Evolutionary conservation across 2,329 filamentous ascomycete species (phyloP), one percentile per base, ranked within the genome.

Genomic region (Monilinia laxa): DNA sequence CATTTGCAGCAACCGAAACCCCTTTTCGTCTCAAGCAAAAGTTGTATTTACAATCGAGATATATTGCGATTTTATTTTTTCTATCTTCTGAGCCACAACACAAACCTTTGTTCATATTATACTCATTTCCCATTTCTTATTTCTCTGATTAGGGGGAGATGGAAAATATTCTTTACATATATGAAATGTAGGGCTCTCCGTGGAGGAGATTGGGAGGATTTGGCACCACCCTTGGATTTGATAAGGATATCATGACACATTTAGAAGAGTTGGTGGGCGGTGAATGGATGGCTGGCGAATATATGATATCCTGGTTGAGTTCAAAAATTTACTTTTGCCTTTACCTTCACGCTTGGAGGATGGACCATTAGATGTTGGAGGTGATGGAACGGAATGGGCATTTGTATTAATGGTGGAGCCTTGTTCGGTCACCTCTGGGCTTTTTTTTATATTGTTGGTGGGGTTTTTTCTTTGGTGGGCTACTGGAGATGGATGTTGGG

Each of bases 381-480:
- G 52, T 55, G 62, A 47, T 20, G 40, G 52, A 40, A 25, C 3
- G 12, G 40, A 25, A 56, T 47, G 40, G 62, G 52, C 52, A 64
- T 47, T 64, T 64, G 62, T 64, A 64, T 64, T 49, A 64, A 64
- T 64, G 62, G 40, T 57, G 52, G 7, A 23, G 62, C 62, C 62
- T 57, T 57, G 25, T 57, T 49, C n/a, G 28, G 28, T 49, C 40
- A 35, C 12, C 40, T 53, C 42, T 16, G 28, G 45, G 18, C 40
- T 54, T 40, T 11, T 11, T 54, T 14, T 62, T 40, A 25, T 18
- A 25, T 62, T 25, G 28, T 60, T 51, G 14, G 42, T 35, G 42
- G 20, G 42, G 57, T 7, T 60, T 49, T 47, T 59, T 16, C 28
- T 59, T 60, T 51, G 9, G 20, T 45, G 45, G 28, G 28, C 18